A percentile compares a stretch with the other conserved stretches of the same genome.
These are phyloP conservation scores for Phialophora verrucosa DNA, from an alignment of 2,329 filamentous ascomycete species.

Conservation along the genomic window DNA sequence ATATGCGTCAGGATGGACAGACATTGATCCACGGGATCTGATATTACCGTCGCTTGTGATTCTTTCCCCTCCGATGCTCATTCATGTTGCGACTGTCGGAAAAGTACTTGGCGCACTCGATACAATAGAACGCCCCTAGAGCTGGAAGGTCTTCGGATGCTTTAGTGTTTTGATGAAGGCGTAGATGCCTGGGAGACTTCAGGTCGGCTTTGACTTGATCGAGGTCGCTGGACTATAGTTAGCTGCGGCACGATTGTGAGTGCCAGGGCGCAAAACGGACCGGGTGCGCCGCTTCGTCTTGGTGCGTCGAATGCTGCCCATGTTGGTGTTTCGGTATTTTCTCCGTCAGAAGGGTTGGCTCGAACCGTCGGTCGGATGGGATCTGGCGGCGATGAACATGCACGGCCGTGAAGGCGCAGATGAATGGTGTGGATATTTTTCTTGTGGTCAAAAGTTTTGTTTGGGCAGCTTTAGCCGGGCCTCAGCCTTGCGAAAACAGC, in stretches of 20 bases:
- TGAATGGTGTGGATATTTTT: constrained; percentile 2
- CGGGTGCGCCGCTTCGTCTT: constrained; percentile 76
- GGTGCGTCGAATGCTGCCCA: constrained; percentile 71
- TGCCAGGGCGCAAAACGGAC: constrained; percentile 49
- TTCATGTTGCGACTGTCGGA: constrained; percentile 79
- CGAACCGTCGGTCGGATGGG: constrained; percentile 3
- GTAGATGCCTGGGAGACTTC: constrained; percentile 76
- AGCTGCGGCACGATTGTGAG: constrained; percentile 19
- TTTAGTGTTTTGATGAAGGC: constrained; percentile 78
- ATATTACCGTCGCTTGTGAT: constrained; percentile 81
- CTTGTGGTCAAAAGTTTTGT: not conserved
- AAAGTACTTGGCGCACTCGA: constrained; percentile 95
- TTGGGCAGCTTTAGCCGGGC: constrained; percentile 6
- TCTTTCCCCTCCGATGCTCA: constrained; percentile 82
- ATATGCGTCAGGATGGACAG: constrained; percentile 3
- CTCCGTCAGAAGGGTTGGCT: not conserved
- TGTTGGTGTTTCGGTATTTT: constrained; percentile 47
- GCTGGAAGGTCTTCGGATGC: constrained; percentile 85
- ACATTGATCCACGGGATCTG: not conserved
- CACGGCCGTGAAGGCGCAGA: not conserved
- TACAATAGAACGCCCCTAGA: constrained; percentile 83
- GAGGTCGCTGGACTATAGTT: constrained; percentile 68
- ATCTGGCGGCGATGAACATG: constrained; percentile 14
- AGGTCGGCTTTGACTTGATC: constrained; percentile 91
- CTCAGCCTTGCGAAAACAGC: constrained; percentile 8